Base-by-base conservation (phyloP, 768 basidiomycete genomes). In the Russula emetica region DNA sequence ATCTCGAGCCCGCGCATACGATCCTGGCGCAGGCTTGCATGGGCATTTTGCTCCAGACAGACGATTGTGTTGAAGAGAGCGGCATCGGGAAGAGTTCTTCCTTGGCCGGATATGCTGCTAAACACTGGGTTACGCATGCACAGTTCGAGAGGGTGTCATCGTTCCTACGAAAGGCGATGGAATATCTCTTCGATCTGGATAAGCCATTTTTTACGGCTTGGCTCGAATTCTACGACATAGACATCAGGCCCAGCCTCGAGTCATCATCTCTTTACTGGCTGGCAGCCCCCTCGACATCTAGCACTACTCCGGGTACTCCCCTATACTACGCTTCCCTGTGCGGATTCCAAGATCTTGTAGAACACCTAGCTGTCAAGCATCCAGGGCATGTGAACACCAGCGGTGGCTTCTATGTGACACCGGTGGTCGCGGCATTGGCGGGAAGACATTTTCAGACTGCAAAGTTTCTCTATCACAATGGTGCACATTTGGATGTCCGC, bases 11-110 rank as follows among this genome's bases (percentile, higher is more conserved):
- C 0, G 54, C 61, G 1, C 60, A 61, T 38, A 36, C 11, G 5
- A 20, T 55, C 34, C 11, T 61, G 14, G 53, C 53, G 0, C 44
- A 55, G 11, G 53, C 54, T 28, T 61, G 44, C 24, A 11, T 61
- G 14, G 14, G 52, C 20, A 5, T 36, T 28, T 30, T 55, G 5
- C 50, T 55, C 3, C 14, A 2, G 10, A 8, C 30, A 34, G 61
- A 55, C 34, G 24, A 38, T 26, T 9, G 3, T 4, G 7, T 40
- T n/a, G 34, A 28, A 16, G 16, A 22, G 7, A 3, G 22, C 18
- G 14, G 5, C 11, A 2, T 8, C 16, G 6, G 6, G 6, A 38
- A 9, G 6, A 5, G 20, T 1, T 40, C 18, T 14, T 20, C 59
- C 16, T 40, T 53, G 5, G 26, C 26, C 1, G 5, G 8, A 42